These are phyloP conservation scores for Kodamaea derodonti DNA, from an alignment of 1,139 yeast genomes.

Conservation along the genomic window DNA sequence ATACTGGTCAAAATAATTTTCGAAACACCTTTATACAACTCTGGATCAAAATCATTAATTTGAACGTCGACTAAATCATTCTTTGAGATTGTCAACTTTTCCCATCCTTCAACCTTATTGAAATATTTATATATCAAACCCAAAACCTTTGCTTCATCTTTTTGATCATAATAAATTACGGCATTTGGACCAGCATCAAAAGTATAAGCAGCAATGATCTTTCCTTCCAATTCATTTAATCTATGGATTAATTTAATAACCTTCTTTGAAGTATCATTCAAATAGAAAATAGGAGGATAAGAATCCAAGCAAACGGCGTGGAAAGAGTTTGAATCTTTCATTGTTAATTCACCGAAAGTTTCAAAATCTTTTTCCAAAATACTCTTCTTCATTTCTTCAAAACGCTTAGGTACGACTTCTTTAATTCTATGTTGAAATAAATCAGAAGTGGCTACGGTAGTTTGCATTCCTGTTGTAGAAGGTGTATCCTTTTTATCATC, in stretches of 20 bases:
- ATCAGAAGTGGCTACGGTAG: conserved; percentile 84
- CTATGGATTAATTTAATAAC: conserved; percentile 78
- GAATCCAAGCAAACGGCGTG: conserved; percentile 97
- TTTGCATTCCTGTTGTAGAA: conserved; percentile 94
- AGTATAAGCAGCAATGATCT: conserved; percentile 85
- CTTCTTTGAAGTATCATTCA: conserved; percentile 91
- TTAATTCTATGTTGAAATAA: conserved; percentile 74
- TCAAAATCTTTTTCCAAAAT: conserved; percentile 70
- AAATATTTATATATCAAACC: conserved; percentile 56
- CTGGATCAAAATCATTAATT: conserved; percentile 43
- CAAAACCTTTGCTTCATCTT: conserved; percentile 66
- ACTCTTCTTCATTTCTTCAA: conserved; percentile 73
- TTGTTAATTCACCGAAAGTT: conserved; percentile 82
- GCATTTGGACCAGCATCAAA: conserved; percentile 99
- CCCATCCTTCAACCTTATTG: conserved; percentile 69
- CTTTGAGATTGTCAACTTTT: conserved; percentile 32
- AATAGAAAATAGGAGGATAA: conserved; percentile 90
- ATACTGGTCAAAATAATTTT: conserved; percentile 79
- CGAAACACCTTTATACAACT: conserved; percentile 66
- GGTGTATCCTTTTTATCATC: conserved; percentile 94
- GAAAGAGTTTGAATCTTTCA: conserved; percentile 95
- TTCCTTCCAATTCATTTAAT: conserved; percentile 65
- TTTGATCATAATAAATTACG: conserved; percentile 79
- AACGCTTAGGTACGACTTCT: conserved; percentile 82
- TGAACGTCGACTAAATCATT: conserved; percentile 29